Base-by-base conservation (phyloP, 1,284 basidiomycete genomes). In the Phellopilus nigrolimitatus region DNA sequence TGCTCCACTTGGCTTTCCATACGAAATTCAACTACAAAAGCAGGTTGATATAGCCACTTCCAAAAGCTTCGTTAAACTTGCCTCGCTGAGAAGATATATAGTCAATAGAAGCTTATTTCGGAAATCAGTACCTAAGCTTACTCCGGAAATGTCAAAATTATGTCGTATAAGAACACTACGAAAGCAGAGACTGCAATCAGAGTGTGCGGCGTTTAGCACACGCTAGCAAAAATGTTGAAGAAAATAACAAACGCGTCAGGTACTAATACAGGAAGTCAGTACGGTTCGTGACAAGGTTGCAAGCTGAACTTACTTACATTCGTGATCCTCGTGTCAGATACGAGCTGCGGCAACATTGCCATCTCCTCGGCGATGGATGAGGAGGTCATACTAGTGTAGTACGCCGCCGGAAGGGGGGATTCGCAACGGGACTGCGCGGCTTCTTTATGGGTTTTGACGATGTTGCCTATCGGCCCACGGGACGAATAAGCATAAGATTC, bases 1-100 rank as follows among this genome's bases (percentile, higher is more conserved):
- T 30, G 25, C 28, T 45, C 53, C 53, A 54, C 33, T 33, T 36
- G 21, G 53, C 28, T 9, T 34, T 49, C 53, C 53, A 54, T 8
- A 54, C 28, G 17, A 50, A 31, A 2, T 40, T 38, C 13, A 53
- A 25, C 41, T 43, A 3, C 3, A 7, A 9, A 22, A 9, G 6
- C 12, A 17, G 15, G 6, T 43, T 13, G 27, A 22, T 15, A 2
- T 22, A 17, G 21, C 19, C 21, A 7, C 27, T 22, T 17, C 15
- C 27, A 43, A n/a, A n/a, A n/a, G n/a, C n/a, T n/a, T n/a, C n/a
- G n/a, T n/a, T n/a, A n/a, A n/a, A n/a, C n/a, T n/a, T n/a, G n/a
- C n/a, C n/a, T n/a, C n/a, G n/a, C n/a, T n/a, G n/a, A n/a, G n/a
- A n/a, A n/a, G n/a, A n/a, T n/a, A n/a, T n/a, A n/a, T n/a, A n/a